Base-by-base conservation (phyloP, 306 rosid genomes). In the Rosa chinensis region DNA sequence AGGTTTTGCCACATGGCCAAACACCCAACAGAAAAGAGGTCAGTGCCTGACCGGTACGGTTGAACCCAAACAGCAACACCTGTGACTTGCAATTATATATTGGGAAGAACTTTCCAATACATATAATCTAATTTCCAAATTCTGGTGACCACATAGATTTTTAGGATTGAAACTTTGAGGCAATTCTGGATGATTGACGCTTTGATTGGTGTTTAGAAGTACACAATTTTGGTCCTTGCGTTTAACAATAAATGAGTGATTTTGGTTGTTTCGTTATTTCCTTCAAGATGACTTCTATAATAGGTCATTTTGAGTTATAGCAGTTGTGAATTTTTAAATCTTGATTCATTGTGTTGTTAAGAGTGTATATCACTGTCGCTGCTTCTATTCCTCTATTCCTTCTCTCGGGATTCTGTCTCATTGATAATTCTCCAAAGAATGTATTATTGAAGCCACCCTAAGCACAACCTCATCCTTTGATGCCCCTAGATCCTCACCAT, bases 1-100 rank as follows among this genome's bases (percentile, higher is more conserved):
- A 37, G 73, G 73, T 35, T 77, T 37, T 59, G 63, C 45, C 64
- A 37, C 66, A 9, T 69, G 84, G 77, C 55, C 43, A 53, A 59
- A 42, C 14, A 73, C 28, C 8, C 5, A 40, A 21, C 18, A 58
- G 13, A 20, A 56, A 7, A 16, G 58, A 52, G 58, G 58, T 52
- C 58, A 16, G n/a, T 16, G 4, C 58, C n/a, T 16, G n/a, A 17
- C 9, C 17, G 21, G 21, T 4, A 16, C 21, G 58, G 20, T 2
- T 49, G 59, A 53, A 4, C 23, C 8, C 59, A 53, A 53, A 18
- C 10, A 6, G 23, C 59, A 17, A 53, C 23, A 53, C 37, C 37
- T 32, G 37, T 32, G 37, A 48, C 59, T 53, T 23, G 21, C 59
- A 53, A 53, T 53, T 53, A 25, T 25, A 25, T 25, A 16, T 53